Base-by-base conservation (phyloP, 192 early-diverging fungal species). In the Podila epigama region DNA sequence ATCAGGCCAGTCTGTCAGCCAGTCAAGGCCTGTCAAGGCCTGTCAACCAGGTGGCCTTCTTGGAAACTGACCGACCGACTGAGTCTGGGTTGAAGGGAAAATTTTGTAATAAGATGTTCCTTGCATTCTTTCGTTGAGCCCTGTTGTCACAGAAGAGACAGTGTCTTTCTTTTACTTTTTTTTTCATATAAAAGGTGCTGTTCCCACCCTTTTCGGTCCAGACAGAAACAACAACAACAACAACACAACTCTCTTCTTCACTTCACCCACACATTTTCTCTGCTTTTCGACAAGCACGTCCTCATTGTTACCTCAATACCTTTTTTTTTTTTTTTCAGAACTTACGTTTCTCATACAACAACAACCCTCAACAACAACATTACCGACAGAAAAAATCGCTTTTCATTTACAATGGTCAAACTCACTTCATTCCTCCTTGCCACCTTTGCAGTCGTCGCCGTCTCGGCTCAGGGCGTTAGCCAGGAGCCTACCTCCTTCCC, bases 401-500 rank as follows among this genome's bases (percentile, higher is more conserved):
- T 15, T 22, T 22, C 42, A 44, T 12, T 6, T 13, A 48, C 18
- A 48, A 77, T 68, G 66, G 66, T 68, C 36, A 77, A 77, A 42
- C 44, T 77, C 73, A 68, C 73, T n/a, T 39, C 73, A 39, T 42
- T 77, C 62, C 61, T 77, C 53, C 28, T 68, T n/a, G 73, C 73
- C 20, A 77, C 42, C 44, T 60, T 68, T 18, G 73, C 73, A 53
- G 15, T 77, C 60, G 25, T 77, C 36, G 73, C 61, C 16, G 59
- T 48, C 41, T 64, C 70, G 4, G 37, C 66, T 48, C 53, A 58
- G 8, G 73, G 65, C 10, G 50, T 60, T 48, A 51, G 48, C 16
- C 12, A 18, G 31, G 61, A 51, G 32, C 66, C 73, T n/a, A 3
- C 3, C 4, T 22, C 62, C 0, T 27, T 64, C 35, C 7, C 40